phyloP scores from a whole-genome alignment of 768 basidiomycete genomes.

The Leucosporidium scottii region DNA sequence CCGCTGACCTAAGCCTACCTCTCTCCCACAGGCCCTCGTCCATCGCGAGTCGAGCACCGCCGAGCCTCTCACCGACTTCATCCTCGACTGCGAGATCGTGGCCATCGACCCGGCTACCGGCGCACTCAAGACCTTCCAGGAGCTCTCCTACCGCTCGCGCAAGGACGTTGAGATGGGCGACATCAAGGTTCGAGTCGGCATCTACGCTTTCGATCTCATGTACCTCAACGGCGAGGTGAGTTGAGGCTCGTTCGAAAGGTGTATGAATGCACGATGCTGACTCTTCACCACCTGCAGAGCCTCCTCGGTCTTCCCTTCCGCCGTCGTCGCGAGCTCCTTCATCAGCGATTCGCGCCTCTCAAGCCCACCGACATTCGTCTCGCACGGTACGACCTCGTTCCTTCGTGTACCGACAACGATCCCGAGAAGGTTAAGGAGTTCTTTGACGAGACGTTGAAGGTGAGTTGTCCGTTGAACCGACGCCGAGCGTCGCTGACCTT shows the following conservation, averaged over 20 bases:
- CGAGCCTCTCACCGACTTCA: constrained; percentile 52
- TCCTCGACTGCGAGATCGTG: constrained; percentile 73
- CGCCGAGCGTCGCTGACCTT: background rate
- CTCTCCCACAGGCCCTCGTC: background rate
- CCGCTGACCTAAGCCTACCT: constrained; percentile 3
- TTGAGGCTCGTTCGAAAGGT: background rate
- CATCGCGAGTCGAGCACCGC: background rate
- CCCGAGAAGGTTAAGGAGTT: constrained; percentile 61
- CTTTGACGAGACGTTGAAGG: constrained; percentile 54
- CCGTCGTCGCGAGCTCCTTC: constrained; percentile 59
- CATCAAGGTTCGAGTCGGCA: constrained; percentile 67
- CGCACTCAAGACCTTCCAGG: constrained; percentile 70
- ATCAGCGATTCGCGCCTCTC: constrained; percentile 55
- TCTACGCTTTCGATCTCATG: constrained; percentile 86
- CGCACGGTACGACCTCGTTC: constrained; percentile 54
- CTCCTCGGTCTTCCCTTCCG: constrained; percentile 65
- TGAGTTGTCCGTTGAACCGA: background rate
- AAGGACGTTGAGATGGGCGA: constrained; percentile 1
- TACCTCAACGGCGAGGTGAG: constrained; percentile 69
- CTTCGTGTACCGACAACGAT: constrained; percentile 55
- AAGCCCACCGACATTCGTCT: constrained; percentile 45
- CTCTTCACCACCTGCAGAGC: constrained; percentile 46
- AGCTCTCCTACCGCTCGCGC: constrained; percentile 55
- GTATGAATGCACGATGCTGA: background rate
- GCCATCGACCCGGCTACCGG: constrained; percentile 64